Evolutionary conservation across 805 yeast genomes (phyloP).

Genomic region (Metschnikowia henanensis): DNA sequence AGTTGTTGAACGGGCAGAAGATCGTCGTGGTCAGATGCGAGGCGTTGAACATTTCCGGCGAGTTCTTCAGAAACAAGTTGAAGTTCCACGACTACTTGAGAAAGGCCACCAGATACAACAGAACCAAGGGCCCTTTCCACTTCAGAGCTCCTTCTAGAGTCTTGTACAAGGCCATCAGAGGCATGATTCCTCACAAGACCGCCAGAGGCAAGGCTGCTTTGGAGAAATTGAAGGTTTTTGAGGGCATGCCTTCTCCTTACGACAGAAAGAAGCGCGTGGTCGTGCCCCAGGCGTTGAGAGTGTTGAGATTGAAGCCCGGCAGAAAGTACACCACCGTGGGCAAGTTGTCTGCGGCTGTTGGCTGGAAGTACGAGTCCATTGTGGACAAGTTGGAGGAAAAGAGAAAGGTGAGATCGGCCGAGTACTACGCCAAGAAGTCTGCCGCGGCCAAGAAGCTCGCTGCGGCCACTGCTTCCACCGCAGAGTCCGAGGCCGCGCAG

Average conservation of each 20-base stretch:
- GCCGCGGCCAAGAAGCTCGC: conserved; percentile 91
- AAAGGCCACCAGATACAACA: conserved; percentile 99
- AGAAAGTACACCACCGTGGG: conserved; percentile 99
- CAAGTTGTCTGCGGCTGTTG: conserved; percentile 93
- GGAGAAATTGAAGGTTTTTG: conserved; percentile 98
- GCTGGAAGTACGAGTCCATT: conserved; percentile 99
- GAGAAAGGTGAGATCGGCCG: conserved; percentile 98
- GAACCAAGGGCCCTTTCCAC: conserved; percentile 99
- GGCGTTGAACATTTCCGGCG: conserved; percentile 98
- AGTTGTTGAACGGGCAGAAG: conserved; percentile 97
- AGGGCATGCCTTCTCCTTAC: conserved; percentile 99
- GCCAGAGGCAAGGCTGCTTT: conserved; percentile 99
- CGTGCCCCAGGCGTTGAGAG: conserved; percentile 99
- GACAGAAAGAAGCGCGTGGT: conserved; percentile 99
- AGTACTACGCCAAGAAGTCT: conserved; percentile 98
- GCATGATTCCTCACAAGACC: conserved; percentile 99
- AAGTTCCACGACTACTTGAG: conserved; percentile 99
- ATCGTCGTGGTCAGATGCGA: conserved; percentile 97
- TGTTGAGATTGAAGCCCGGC: conserved; percentile 98
- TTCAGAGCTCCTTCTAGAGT: conserved; percentile 99
- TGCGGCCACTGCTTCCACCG: conserved; percentile 84
- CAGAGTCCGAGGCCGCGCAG: conserved; percentile 87
- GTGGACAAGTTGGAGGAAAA: conserved; percentile 98
- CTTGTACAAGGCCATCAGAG: conserved; percentile 99
- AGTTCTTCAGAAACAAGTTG: conserved; percentile 99